Percentiles rank a stretch among this genome's conserved stretches.
Evolutionary conservation across 2,329 filamentous ascomycete species (phyloP).

Genomic region (Graphiopsis chlorocephala): DNA sequence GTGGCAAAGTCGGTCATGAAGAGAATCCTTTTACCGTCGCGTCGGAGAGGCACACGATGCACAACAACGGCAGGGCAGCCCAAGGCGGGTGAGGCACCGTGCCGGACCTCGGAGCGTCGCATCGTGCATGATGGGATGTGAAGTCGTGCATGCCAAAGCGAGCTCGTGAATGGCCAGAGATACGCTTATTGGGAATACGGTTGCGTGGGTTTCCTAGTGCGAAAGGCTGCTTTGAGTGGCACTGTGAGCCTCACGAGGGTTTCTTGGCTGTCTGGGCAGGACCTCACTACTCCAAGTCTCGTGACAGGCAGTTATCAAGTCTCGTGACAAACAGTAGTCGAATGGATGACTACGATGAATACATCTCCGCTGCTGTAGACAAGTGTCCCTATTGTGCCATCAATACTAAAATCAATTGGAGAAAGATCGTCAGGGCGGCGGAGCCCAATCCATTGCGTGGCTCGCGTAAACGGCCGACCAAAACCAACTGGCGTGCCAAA

Average conservation of each 20-base stretch:
- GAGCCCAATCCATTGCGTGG: neutral
- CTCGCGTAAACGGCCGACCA: neutral
- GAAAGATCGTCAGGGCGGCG: neutral
- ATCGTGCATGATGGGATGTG: neutral
- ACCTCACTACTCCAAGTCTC: neutral
- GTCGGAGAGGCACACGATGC: neutral
- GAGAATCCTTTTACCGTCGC: conserved; percentile 4
- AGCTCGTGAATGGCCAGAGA: conserved; percentile 13
- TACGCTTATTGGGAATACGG: conserved; percentile 8
- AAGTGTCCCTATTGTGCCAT: neutral
- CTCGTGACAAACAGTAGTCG: neutral
- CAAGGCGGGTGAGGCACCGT: neutral
- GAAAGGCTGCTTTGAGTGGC: neutral
- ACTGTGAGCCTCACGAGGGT: neutral
- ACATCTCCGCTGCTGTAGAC: neutral
- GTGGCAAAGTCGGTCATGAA: conserved; percentile 1
- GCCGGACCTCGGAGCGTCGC: neutral
- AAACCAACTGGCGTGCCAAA: neutral
- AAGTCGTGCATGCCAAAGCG: neutral
- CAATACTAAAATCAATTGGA: neutral
- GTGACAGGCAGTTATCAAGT: neutral
- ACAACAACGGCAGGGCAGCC: neutral
- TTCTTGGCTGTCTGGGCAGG: neutral
- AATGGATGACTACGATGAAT: neutral
- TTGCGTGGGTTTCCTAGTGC: neutral